These are phyloP conservation scores for Lathyrus sativus DNA, from an alignment of 306 rosid genomes.

Conservation along the genomic window DNA sequence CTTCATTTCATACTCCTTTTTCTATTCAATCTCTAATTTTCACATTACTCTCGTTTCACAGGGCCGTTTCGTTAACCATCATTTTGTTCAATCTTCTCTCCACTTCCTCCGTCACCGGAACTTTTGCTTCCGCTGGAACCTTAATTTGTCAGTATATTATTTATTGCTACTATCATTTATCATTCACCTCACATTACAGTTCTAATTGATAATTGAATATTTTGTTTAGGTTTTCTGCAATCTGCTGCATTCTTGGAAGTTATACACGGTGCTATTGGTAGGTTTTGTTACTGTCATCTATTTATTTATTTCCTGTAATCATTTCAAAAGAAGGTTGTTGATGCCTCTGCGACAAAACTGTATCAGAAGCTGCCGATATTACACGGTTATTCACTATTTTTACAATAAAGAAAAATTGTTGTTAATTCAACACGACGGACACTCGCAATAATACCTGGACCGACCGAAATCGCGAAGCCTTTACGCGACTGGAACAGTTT, in stretches of 20 bases:
- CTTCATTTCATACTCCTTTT: not conserved
- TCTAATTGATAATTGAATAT: not conserved
- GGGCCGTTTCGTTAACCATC: conserved; percentile 56
- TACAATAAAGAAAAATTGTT: too few relatives aligned
- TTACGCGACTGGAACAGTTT: too few relatives aligned
- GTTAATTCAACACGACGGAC: too few relatives aligned
- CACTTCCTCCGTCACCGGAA: conserved; percentile 50
- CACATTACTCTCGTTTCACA: conserved; percentile 29
- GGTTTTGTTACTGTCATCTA: conserved; percentile 25
- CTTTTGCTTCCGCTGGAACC: conserved; percentile 65
- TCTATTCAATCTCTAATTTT: not conserved
- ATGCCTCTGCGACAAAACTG: too few relatives aligned
- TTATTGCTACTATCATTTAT: not conserved
- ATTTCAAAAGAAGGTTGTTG: too few relatives aligned
- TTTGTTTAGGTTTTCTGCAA: conserved; percentile 69
- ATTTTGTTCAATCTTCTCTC: conserved; percentile 49
- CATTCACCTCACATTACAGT: not conserved
- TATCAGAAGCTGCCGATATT: too few relatives aligned
- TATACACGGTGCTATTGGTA: conserved; percentile 82
- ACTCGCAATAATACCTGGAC: too few relatives aligned
- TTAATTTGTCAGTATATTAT: conserved; percentile 56
- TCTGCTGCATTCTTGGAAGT: conserved; percentile 83
- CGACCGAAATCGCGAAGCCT: too few relatives aligned
- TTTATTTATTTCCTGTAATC: not conserved
- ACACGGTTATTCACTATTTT: too few relatives aligned